A percentile compares a stretch with the other conserved stretches of the same genome.
phyloP scores from a whole-genome alignment of 352 stramenopile genomes.

The Salisapilia sapeloensis region DNA sequence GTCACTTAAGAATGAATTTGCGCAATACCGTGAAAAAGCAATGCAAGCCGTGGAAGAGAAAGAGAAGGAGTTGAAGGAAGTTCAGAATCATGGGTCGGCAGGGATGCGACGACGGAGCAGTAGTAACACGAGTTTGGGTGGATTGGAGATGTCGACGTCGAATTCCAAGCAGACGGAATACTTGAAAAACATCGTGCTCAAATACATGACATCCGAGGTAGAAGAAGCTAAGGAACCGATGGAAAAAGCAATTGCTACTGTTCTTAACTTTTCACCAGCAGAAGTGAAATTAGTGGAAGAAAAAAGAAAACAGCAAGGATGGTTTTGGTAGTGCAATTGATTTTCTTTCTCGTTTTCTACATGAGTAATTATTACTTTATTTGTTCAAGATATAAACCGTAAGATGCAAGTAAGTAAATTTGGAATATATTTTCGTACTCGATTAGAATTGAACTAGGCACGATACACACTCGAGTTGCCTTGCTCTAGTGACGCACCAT shows the following conservation, averaged over 20 bases:
- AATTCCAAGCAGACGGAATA: slow-evolving; percentile 75
- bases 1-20: slow-evolving; percentile 58
- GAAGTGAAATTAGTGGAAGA: too few species aligned
- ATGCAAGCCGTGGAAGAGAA: slow-evolving; percentile 72
- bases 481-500: too few species aligned
- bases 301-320: too few species aligned
- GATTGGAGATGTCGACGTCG: slow-evolving; percentile 62
- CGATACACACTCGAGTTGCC: too few species aligned
- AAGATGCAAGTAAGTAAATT: too few species aligned
- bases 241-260: slow-evolving; percentile 77
- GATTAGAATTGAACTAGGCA: too few species aligned
- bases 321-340: too few species aligned
- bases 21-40: slow-evolving; percentile 55
- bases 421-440: too few species aligned
- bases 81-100: slow-evolving; percentile 57
- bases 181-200: slow-evolving; percentile 84
- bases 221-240: slow-evolving; percentile 77
- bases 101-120: slow-evolving; percentile 22
- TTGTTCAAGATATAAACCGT: too few species aligned
- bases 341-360: too few species aligned
- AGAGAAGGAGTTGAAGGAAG: slow-evolving; percentile 55
- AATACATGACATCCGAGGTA: slow-evolving; percentile 82
- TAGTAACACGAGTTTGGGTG: slow-evolving; percentile 24
- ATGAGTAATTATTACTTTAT: too few species aligned
- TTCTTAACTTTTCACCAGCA: slow-evolving; percentile 66